phyloP scores from a whole-genome alignment of 768 basidiomycete species.

The Hysterangium stoloniferum region DNA sequence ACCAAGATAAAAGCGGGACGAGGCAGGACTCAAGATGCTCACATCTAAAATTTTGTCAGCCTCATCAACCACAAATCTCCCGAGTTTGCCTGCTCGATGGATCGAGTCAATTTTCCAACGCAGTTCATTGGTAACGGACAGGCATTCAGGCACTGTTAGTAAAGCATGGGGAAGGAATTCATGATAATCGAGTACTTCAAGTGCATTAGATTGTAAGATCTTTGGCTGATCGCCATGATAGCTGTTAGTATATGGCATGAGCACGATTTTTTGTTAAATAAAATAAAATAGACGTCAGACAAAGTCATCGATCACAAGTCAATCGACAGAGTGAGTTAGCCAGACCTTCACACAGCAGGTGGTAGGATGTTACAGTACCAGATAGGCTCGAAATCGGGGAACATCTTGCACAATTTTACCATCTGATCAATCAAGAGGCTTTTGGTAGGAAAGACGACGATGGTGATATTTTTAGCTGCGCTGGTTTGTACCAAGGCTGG shows the following conservation, averaged over 20 bases:
- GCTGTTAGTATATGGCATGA: neutral
- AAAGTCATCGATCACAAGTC: too few relatives aligned
- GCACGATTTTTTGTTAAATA: neutral
- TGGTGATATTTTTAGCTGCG: neutral
- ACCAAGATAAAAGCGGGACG: neutral
- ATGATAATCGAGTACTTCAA: neutral
- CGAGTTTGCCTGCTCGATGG: neutral
- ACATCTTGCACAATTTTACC: neutral
- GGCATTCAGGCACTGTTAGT: neutral
- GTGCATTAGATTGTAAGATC: neutral
- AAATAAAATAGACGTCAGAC: neutral
- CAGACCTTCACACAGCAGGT: too few relatives aligned
- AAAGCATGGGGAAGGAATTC: neutral
- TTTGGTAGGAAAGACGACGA: conserved; percentile 6
- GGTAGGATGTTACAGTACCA: too few relatives aligned
- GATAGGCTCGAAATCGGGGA: neutral
- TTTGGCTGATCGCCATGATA: neutral
- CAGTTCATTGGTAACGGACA: neutral
- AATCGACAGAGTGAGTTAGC: too few relatives aligned
- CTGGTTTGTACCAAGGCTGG: neutral
- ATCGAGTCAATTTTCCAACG: neutral
- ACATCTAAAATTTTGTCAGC: conserved; percentile 4
- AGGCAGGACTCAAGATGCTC: neutral
- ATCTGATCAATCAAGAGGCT: conserved; percentile 7
- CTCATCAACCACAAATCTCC: conserved; percentile 6